Evolutionary conservation across 768 basidiomycete genomes (phyloP).

Genomic region (Mycena chlorophos): DNA sequence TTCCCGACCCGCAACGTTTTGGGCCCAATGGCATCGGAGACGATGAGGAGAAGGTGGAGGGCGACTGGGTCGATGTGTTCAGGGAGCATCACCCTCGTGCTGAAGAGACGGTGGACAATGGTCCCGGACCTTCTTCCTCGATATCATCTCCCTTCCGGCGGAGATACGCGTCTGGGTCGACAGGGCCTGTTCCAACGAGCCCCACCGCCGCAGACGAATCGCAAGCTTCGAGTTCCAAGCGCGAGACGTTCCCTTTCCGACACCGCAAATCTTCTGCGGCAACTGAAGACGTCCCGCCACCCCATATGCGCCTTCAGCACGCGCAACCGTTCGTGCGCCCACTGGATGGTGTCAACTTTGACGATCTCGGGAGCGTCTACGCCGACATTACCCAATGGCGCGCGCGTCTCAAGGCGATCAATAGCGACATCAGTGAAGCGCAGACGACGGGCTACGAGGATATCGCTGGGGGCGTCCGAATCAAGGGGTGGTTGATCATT

Average conservation of each 20-base stretch:
- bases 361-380: conserved; percentile 66
- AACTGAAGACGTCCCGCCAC: conserved; percentile 48
- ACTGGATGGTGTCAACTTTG: conserved; percentile 67
- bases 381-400: conserved; percentile 70
- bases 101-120: conserved; percentile 19
- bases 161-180: neutral
- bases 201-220: neutral
- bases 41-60: conserved; percentile 36
- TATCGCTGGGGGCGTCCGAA: conserved; percentile 66
- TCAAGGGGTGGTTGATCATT: conserved; percentile 79
- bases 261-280: conserved; percentile 23
- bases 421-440: conserved; percentile 67
- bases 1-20: conserved; percentile 54
- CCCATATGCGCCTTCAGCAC: conserved; percentile 69
- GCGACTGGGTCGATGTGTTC: conserved; percentile 21
- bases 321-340: conserved; percentile 74
- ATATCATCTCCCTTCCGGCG: conserved; percentile 9
- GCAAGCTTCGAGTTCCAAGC: conserved; percentile 27
- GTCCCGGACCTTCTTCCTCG: conserved; percentile 16
- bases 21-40: conserved; percentile 50
- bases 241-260: conserved; percentile 69
- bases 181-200: neutral
- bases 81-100: conserved; percentile 14
- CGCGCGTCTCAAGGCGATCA: conserved; percentile 68
- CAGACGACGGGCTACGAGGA: conserved; percentile 68